Conservation (phyloP, 352 stramenopile genomes). For the Phytophthora palmivora region DNA sequence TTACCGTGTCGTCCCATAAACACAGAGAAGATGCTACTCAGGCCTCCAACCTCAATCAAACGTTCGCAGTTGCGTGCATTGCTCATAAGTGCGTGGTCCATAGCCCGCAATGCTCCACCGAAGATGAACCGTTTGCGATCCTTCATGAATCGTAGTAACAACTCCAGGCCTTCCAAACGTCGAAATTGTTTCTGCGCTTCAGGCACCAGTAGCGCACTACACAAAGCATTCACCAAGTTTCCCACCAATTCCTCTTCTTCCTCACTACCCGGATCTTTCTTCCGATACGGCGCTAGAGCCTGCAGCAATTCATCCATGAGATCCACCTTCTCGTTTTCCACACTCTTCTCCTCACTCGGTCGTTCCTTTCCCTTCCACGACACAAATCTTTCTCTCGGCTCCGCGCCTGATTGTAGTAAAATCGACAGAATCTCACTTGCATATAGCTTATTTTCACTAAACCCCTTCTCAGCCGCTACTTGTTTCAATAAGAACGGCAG, state of each 20-base stretch:
- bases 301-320: conserved; percentile 93
- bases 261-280: conserved; percentile 72
- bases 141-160: conserved; percentile 93
- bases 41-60: conserved; percentile 67
- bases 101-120: conserved; percentile 51
- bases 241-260: conserved; percentile 94
- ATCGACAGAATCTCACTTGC: conserved; percentile 88
- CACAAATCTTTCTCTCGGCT: conserved; percentile 53
- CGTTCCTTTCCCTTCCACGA: conserved; percentile 21
- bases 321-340: conserved; percentile 50
- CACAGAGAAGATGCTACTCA: conserved; percentile 71
- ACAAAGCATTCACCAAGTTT: conserved; percentile 92
- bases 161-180: conserved; percentile 90
- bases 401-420: conserved; percentile 69
- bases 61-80: conserved; percentile 75
- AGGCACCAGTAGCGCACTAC: conserved; percentile 70
- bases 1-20: conserved; percentile 68
- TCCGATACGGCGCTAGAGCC: conserved; percentile 88
- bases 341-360: conserved; percentile 19
- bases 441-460: conserved; percentile 86
- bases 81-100: conserved; percentile 70
- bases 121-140: conserved; percentile 84
- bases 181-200: conserved; percentile 66
- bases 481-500: conserved; percentile 68
- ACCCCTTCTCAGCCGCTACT: conserved; percentile 42